phyloP scores from a whole-genome alignment of 1,284 basidiomycete genomes.

The Wolfiporia cocos region DNA sequence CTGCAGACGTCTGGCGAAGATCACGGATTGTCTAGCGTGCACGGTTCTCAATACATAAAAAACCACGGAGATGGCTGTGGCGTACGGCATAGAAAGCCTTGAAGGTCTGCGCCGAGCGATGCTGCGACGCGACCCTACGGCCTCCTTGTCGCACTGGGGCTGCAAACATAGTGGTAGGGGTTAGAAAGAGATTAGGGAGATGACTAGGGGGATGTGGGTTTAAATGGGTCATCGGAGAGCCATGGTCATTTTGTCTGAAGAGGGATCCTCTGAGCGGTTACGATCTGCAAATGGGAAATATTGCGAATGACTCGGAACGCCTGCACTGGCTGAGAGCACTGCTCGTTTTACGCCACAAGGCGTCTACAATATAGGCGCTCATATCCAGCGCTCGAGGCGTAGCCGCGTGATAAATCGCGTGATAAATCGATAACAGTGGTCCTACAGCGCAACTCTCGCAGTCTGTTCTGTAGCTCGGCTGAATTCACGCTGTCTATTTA shows the following conservation, averaged over 20 bases:
- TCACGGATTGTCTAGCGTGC: conserved; percentile 41
- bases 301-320: conserved; percentile 1
- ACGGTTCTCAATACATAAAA: neutral
- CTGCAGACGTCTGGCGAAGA: conserved; percentile 29
- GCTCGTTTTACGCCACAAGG: too few relatives aligned
- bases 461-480: conserved; percentile 1
- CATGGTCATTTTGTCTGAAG: too few relatives aligned
- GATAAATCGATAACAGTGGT: neutral
- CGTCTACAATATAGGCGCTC: too few relatives aligned
- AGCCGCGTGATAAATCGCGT: too few relatives aligned
- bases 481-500: neutral
- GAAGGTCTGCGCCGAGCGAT: conserved; percentile 32
- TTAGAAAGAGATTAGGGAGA: conserved; percentile 3
- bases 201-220: conserved; percentile 2
- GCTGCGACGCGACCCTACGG: conserved; percentile 6
- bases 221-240: conserved; percentile 1
- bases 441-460: conserved; percentile 5
- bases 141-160: conserved; percentile 12
- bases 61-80: neutral
- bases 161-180: conserved; percentile 13
- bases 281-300: too few relatives aligned
- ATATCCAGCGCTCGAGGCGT: too few relatives aligned
- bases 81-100: conserved; percentile 61
- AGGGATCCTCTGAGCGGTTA: too few relatives aligned
- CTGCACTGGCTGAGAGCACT: too few relatives aligned